phyloP scores from a whole-genome alignment of 805 yeast species.

The Candida khao-thaluensis region DNA sequence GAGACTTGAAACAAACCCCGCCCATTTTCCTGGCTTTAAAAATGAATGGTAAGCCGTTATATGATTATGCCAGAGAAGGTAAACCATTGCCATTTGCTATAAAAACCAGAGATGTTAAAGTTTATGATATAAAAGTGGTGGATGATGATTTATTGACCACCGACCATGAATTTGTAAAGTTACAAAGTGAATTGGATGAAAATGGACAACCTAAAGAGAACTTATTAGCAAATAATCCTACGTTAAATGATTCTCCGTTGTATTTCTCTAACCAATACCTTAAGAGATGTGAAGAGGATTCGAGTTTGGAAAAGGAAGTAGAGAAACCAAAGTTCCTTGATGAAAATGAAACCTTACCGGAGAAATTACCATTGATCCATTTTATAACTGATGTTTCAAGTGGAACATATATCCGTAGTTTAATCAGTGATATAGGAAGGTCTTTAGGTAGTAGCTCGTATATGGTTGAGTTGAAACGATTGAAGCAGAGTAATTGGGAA shows the following conservation, averaged over 20 bases:
- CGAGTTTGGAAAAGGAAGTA: constrained; percentile 27
- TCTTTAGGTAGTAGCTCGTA: constrained; percentile 79
- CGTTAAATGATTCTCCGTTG: constrained; percentile 61
- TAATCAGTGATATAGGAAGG: constrained; percentile 85
- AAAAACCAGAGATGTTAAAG: constrained; percentile 67
- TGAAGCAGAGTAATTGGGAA: constrained; percentile 82
- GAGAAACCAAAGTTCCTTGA: constrained; percentile 40
- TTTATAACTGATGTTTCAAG: constrained; percentile 81
- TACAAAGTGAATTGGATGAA: constrained; percentile 46
- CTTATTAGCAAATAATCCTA: constrained; percentile 47
- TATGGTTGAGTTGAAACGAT: constrained; percentile 79
- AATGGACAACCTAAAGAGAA: constrained; percentile 48
- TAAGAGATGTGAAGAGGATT: constrained; percentile 40
- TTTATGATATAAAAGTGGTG: constrained; percentile 53
- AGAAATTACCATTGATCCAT: constrained; percentile 66
- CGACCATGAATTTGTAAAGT: constrained; percentile 52
- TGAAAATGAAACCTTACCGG: constrained; percentile 39
- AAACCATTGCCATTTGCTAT: constrained; percentile 82
- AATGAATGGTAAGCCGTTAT: constrained; percentile 89
- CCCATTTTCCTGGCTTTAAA: constrained; percentile 94
- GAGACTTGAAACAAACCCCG: constrained; percentile 83
- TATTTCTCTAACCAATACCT: constrained; percentile 57
- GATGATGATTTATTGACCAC: constrained; percentile 51
- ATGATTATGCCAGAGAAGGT: constrained; percentile 91
- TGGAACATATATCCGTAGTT: constrained; percentile 90